phyloP scores from a whole-genome alignment of 1,284 basidiomycete species.

The Ustilago loliicola region DNA sequence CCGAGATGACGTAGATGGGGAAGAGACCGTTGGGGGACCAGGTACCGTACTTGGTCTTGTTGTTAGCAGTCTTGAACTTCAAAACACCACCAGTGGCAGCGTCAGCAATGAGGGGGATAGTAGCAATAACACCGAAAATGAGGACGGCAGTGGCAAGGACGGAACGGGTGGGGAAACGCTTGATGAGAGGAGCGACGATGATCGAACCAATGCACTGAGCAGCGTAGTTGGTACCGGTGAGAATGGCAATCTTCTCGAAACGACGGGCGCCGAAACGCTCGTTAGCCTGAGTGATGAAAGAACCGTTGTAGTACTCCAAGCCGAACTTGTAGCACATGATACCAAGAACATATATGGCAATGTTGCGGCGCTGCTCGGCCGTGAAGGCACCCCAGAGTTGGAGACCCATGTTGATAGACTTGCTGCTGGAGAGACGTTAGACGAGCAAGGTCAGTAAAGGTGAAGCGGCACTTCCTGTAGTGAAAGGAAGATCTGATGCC shows the following conservation, averaged over 20 bases:
- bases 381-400: constrained; percentile 51
- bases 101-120: constrained; percentile 69
- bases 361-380: constrained; percentile 59
- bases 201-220: constrained; percentile 68
- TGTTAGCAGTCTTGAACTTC: constrained; percentile 61
- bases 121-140: constrained; percentile 68
- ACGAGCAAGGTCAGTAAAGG: not conserved
- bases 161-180: constrained; percentile 69
- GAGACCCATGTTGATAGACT: constrained; percentile 23
- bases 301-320: constrained; percentile 58
- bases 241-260: constrained; percentile 65
- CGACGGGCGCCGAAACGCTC: constrained; percentile 59
- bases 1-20: constrained; percentile 66
- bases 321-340: constrained; percentile 64
- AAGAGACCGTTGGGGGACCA: constrained; percentile 70
- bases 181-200: constrained; percentile 69
- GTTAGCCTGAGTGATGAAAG: constrained; percentile 66
- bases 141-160: constrained; percentile 69
- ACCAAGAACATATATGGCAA: constrained; percentile 58
- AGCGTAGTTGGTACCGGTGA: constrained; percentile 68
- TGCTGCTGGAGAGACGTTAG: not conserved
- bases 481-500: not conserved
- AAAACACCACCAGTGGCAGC: constrained; percentile 68
- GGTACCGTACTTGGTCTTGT: constrained; percentile 66
- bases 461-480: not conserved